A percentile compares a stretch with the other conserved stretches of the same genome.
Conservation (phyloP, 441 rosid species). For the Euphorbia celastroides region DNA sequence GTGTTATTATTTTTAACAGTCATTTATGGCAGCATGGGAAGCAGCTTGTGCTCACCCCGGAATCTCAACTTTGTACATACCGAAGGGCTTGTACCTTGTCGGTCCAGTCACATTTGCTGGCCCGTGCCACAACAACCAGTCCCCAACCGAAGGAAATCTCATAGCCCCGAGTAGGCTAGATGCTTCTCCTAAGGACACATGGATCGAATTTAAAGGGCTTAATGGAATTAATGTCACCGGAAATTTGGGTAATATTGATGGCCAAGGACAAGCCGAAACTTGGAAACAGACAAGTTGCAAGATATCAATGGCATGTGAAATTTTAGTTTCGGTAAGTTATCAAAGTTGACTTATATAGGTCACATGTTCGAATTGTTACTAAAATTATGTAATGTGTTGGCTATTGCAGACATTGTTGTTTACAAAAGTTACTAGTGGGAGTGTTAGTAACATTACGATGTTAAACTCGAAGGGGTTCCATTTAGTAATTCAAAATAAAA, state of each 20-base stretch:
- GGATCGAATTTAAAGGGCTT: constrained; percentile 40
- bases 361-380: too few species aligned
- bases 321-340: constrained; percentile 38
- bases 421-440: constrained; percentile 34
- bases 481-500: constrained; percentile 24
- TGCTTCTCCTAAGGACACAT: constrained; percentile 20
- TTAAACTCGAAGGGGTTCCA: constrained; percentile 51
- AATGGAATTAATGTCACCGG: constrained; percentile 27
- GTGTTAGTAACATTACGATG: constrained; percentile 26
- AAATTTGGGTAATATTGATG: constrained; percentile 28
- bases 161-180: constrained; percentile 27
- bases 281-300: constrained; percentile 40
- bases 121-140: constrained; percentile 34
- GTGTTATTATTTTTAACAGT: constrained; percentile 21
- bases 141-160: constrained; percentile 40
- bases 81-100: constrained; percentile 32
- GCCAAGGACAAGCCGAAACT: constrained; percentile 42
- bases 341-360: too few species aligned
- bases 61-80: constrained; percentile 33
- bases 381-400: too few species aligned
- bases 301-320: constrained; percentile 22
- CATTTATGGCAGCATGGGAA: constrained; percentile 42
- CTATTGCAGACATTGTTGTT: constrained; percentile 40
- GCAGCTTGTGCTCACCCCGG: constrained; percentile 39
- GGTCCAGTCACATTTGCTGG: constrained; percentile 37